Evolutionary conservation across 2,329 filamentous ascomycete genomes (phyloP).

Genomic region (Lasiodiplodia sp.): DNA sequence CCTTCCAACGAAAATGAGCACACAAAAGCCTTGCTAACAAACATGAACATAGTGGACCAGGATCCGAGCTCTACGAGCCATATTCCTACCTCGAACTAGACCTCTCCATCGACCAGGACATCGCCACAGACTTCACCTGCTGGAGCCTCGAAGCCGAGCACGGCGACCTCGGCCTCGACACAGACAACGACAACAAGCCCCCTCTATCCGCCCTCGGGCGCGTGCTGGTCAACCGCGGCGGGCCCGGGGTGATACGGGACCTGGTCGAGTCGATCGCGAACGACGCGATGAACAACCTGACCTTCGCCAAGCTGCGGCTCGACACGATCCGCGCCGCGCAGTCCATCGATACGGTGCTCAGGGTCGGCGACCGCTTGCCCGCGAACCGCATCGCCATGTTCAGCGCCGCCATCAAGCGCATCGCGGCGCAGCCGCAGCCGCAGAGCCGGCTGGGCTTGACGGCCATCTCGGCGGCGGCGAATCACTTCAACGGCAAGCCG

Average conservation of each 20-base stretch:
- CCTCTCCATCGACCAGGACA: background rate
- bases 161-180: background rate
- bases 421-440: background rate
- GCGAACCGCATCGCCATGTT: conserved; percentile 20
- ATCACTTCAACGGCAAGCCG: background rate
- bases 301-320: background rate
- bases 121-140: background rate
- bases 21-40: background rate
- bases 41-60: background rate
- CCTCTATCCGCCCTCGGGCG: background rate
- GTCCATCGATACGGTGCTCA: background rate
- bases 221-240: background rate
- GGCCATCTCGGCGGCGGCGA: conserved; percentile 20
- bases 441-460: conserved; percentile 13
- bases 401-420: conserved; percentile 5
- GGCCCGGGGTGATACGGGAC: no score
- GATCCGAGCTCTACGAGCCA: background rate
- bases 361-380: conserved; percentile 10
- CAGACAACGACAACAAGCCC: background rate
- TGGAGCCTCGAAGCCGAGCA: conserved; percentile 8
- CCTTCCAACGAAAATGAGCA: background rate
- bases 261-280: background rate
- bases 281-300: background rate
- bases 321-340: background rate
- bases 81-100: background rate